Percentiles rank a stretch among this genome's conserved stretches.
Evolutionary conservation across 2,329 filamentous ascomycete genomes (phyloP).

Genomic region (Xylaria sp.): DNA sequence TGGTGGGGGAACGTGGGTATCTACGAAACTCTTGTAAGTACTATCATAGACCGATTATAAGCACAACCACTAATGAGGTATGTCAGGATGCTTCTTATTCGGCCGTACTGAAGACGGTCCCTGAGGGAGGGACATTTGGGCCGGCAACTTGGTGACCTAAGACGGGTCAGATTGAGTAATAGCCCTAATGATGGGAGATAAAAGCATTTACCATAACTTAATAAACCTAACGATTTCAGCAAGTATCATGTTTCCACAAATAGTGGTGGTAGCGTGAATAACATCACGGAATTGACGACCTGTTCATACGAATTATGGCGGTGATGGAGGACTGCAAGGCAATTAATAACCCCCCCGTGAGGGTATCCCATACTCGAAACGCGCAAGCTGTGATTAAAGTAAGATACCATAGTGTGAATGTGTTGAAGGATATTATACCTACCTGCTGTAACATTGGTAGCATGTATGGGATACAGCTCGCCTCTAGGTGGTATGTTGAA

Average conservation of each 20-base stretch:
- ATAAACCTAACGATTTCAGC: background rate
- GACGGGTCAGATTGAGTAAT: background rate
- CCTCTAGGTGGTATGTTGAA: too few relatives aligned
- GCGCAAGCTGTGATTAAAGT: too few relatives aligned
- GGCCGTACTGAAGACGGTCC: conserved; percentile 41
- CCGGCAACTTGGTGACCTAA: conserved; percentile 42
- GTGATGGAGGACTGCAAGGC: too few relatives aligned
- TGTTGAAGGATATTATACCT: too few relatives aligned
- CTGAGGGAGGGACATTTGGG: conserved; percentile 45
- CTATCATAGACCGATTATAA: conserved; percentile 41
- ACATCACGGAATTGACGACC: too few relatives aligned
- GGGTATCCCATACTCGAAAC: too few relatives aligned
- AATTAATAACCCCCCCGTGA: too few relatives aligned
- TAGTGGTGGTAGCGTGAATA: too few relatives aligned
- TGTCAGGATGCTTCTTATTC: conserved; percentile 42
- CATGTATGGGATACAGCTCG: too few relatives aligned
- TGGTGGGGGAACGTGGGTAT: conserved; percentile 60
- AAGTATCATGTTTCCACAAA: background rate
- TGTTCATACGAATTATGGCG: too few relatives aligned
- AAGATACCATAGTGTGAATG: too few relatives aligned
- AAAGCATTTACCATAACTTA: background rate
- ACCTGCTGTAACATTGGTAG: too few relatives aligned
- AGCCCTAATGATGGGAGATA: background rate
- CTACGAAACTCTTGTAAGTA: conserved; percentile 45
- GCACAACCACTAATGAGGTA: conserved; percentile 29